Percentiles rank a stretch among this genome's conserved stretches.
These are phyloP conservation scores for Colletotrichum tanaceti DNA, from an alignment of 2,329 filamentous ascomycete species.

Conservation along the genomic window DNA sequence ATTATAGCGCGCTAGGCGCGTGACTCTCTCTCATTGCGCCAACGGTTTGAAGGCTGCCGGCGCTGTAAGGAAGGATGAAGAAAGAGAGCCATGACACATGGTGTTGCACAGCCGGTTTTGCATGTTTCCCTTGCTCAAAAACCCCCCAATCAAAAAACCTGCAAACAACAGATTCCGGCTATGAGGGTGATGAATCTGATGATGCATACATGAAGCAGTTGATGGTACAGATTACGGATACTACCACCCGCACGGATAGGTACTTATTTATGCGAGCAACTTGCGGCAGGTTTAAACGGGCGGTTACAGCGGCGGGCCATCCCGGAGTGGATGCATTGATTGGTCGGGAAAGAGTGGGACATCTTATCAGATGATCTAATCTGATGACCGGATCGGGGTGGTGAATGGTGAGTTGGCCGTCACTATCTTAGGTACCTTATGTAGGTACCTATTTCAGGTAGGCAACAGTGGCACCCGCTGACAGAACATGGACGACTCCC, in stretches of 20 bases:
- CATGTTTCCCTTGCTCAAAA: too few relatives aligned
- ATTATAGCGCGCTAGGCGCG: too few relatives aligned
- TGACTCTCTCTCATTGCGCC: not conserved
- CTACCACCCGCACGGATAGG: too few relatives aligned
- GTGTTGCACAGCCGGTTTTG: too few relatives aligned
- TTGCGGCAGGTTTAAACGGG: slow-evolving; percentile 4
- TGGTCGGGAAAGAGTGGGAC: slow-evolving; percentile 12
- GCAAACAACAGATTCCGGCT: not conserved
- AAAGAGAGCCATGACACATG: too few relatives aligned
- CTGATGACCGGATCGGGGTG: slow-evolving; percentile 21
- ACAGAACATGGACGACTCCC: slow-evolving; percentile 7
- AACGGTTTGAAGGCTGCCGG: not conserved
- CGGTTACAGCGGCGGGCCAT: slow-evolving; percentile 24
- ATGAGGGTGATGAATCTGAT: too few relatives aligned
- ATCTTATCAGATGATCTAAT: slow-evolving; percentile 42
- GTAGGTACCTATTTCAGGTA: too few relatives aligned
- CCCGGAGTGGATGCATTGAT: slow-evolving; percentile 5
- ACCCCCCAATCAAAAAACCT: too few relatives aligned
- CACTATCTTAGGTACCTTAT: not conserved
- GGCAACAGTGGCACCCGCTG: slow-evolving; percentile 10
- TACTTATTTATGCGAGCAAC: not conserved
- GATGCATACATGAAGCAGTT: not conserved
- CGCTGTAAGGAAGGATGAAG: too few relatives aligned
- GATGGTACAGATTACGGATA: too few relatives aligned
- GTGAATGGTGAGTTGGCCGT: not conserved